Base-by-base conservation (phyloP, 1,284 basidiomycete species). In the Irpex lacteus region DNA sequence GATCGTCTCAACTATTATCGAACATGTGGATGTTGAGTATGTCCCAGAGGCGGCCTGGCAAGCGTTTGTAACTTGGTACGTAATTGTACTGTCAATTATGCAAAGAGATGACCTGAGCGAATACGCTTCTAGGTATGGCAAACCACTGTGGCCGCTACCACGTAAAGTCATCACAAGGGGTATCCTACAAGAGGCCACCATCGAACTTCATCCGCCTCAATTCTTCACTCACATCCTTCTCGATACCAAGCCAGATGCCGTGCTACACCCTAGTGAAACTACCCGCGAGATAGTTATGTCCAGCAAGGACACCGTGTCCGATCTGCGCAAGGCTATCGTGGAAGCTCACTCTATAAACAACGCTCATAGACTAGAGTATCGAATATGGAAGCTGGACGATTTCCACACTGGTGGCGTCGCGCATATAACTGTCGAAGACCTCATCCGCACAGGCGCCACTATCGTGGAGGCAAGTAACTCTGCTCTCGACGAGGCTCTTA, bases 181-280 rank as follows among this genome's bases (percentile, higher is more conserved):
- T 13, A 76, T 79, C 59, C 72, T 76, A 47, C 83, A 84, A 68
- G 80, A 83, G 64, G 77, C 81, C 19, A 77, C 80, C n/a, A 78
- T 98, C 65, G 95, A 98, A 76, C 82, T 97, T 59, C 84, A 86
- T 62, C 95, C 95, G 15, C 89, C 90, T 1, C 79, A 80, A 40
- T 81, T 96, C 72, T 84, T 82, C 65, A 83, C 89, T 34, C 84
- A 90, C 71, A 75, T 79, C 37, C 78, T 88, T 38, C 54, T 56
- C 34, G 13, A 36, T 32, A 18, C 54, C 9, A 37, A 56, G 13
- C 36, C 54, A 18, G 54, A 37, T 36, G 11, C 1, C 13, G 19
- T 37, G 8, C 54, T 56, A 32, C 66, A 2, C 64, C 68, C 32
- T 68, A 15, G 38, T 62, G 38, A 60, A 64, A 34, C 63, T 69